Conservation (phyloP, 2,329 filamentous ascomycete genomes). For the Colletotrichum ledebouriae region DNA sequence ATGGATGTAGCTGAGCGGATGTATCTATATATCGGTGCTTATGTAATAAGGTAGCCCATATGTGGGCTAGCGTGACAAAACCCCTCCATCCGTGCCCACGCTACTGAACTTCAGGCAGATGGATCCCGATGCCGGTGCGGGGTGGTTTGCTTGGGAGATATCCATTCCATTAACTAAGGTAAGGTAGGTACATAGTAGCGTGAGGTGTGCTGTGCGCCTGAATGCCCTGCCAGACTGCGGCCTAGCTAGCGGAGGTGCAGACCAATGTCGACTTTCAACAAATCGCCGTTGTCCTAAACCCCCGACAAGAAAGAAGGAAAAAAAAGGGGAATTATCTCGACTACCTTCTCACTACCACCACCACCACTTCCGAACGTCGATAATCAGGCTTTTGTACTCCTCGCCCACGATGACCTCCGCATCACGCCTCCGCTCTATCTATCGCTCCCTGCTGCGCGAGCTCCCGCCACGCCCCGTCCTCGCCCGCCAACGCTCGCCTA, state of each 20-base stretch:
- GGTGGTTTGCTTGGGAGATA: background rate
- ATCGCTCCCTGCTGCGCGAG: slow-evolving; percentile 90
- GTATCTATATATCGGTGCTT: no score
- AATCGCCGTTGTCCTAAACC: no score
- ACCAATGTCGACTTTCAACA: background rate
- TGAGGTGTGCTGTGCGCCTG: no score
- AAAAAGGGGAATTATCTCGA: no score
- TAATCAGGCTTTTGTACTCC: background rate
- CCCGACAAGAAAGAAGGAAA: no score
- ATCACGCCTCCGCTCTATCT: slow-evolving; percentile 76
- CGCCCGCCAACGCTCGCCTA: slow-evolving; percentile 70
- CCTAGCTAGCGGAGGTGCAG: background rate
- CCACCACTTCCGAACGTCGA: background rate
- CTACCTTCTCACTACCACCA: background rate
- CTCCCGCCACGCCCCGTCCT: slow-evolving; percentile 78
- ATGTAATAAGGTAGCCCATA: no score
- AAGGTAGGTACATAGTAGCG: no score
- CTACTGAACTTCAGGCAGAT: background rate
- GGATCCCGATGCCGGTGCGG: slow-evolving; percentile 27
- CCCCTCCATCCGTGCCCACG: slow-evolving; percentile 19
- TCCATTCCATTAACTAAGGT: no score
- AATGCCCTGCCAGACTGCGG: background rate
- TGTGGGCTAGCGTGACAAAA: no score
- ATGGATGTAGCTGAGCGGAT: no score
- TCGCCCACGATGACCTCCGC: slow-evolving; percentile 51